Evolutionary conservation across 1,139 yeast genomes (phyloP).

Genomic region (Suzukiozyma palmioleophila): DNA sequence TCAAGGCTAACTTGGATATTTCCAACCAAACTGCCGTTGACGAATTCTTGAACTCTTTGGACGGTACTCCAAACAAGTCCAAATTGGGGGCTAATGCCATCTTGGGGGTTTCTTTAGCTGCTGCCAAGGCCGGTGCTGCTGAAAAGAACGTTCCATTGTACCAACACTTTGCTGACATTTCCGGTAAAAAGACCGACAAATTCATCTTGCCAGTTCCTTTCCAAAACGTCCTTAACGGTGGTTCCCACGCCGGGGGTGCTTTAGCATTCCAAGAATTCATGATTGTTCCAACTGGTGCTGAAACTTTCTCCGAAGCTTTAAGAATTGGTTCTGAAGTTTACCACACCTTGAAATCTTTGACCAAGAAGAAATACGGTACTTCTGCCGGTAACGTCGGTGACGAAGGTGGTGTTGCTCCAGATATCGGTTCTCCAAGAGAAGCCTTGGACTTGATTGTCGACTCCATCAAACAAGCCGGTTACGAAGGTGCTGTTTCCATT

Average conservation of each 20-base stretch:
- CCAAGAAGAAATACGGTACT: conserved; percentile 91
- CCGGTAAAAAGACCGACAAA: conserved; percentile 57
- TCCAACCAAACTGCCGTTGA: conserved; percentile 77
- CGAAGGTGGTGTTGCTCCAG: conserved; percentile 99
- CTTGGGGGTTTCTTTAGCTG: conserved; percentile 91
- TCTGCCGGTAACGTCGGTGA: conserved; percentile 99
- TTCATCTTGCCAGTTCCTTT: conserved; percentile 91
- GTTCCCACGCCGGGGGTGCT: conserved; percentile 99
- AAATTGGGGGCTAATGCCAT: conserved; percentile 96
- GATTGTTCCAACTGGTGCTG: conserved; percentile 92
- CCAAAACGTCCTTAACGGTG: conserved; percentile 98
- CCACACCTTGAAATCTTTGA: conserved; percentile 86
- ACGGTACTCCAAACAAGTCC: conserved; percentile 92
- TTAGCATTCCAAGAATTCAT: conserved; percentile 97
- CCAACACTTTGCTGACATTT: conserved; percentile 73
- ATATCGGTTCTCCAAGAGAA: conserved; percentile 87
- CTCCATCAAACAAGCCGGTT: conserved; percentile 88
- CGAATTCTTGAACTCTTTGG: conserved; percentile 69
- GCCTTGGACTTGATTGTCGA: conserved; percentile 87
- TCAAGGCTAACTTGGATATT: conserved; percentile 70
- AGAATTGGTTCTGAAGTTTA: conserved; percentile 96
- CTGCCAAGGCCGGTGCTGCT: conserved; percentile 93
- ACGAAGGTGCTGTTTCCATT: conserved; percentile 83
- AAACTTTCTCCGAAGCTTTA: conserved; percentile 85
- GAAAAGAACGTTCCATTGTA: conserved; percentile 83